Evolutionary conservation across 805 yeast species (phyloP).

Genomic region (Yarrowia keelungensis): DNA sequence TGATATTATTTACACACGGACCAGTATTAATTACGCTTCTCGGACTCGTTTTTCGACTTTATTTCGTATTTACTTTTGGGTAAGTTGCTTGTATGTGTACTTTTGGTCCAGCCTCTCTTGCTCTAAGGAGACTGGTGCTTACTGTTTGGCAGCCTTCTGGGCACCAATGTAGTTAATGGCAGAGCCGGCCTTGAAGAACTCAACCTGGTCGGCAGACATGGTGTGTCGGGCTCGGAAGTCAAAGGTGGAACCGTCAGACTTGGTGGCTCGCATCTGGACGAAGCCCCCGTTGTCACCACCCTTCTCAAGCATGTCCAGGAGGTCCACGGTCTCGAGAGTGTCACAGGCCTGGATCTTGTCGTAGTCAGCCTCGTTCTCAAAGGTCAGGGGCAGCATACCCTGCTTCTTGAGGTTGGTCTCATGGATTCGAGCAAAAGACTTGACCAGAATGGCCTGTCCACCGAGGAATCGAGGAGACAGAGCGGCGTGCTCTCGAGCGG

Average conservation of each 20-base stretch:
- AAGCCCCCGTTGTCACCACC: slow-evolving; percentile 89
- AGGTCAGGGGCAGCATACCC: slow-evolving; percentile 94
- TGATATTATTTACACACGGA: too few species aligned
- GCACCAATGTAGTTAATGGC: slow-evolving; percentile 90
- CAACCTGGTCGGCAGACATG: slow-evolving; percentile 95
- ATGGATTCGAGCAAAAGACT: slow-evolving; percentile 97
- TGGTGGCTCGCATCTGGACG: slow-evolving; percentile 73
- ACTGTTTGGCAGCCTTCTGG: slow-evolving; percentile 26
- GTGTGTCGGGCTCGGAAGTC: slow-evolving; percentile 86
- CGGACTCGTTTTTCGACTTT: not conserved
- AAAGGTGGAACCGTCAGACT: slow-evolving; percentile 70
- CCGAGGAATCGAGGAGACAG: slow-evolving; percentile 94
- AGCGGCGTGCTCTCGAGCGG: slow-evolving; percentile 99
- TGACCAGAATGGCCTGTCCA: slow-evolving; percentile 84
- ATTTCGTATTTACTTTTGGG: slow-evolving; percentile 7
- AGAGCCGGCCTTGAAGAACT: slow-evolving; percentile 95
- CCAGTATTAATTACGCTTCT: not conserved
- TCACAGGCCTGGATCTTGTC: slow-evolving; percentile 83
- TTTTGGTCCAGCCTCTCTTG: slow-evolving; percentile 15
- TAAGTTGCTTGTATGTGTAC: not conserved
- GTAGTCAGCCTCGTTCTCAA: slow-evolving; percentile 88
- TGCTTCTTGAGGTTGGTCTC: slow-evolving; percentile 98
- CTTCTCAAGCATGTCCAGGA: slow-evolving; percentile 77
- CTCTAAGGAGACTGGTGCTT: slow-evolving; percentile 19
- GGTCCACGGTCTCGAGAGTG: slow-evolving; percentile 72